Base-by-base conservation (phyloP, 768 basidiomycete species). In the Tylopilus balloui region DNA sequence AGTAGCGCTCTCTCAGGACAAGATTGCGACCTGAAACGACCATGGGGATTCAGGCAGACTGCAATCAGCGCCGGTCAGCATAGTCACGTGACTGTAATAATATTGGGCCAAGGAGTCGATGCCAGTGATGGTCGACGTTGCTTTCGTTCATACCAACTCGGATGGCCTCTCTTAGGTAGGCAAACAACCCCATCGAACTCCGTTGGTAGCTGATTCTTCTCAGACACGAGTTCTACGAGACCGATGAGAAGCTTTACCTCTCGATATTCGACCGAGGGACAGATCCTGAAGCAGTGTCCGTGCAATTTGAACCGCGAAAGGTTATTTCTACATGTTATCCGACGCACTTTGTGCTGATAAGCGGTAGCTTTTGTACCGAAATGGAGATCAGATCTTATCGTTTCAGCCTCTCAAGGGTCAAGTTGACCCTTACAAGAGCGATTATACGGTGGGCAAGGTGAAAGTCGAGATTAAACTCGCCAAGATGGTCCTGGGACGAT, bases 181-280 rank as follows among this genome's bases (percentile, higher is more conserved):
- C 11, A 21, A 14, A 25, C n/a, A 15, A 25, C 32, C 6, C 3
- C 17, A 12, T 3, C 15, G 8, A 12, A 27, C 28, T 19, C 23
- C n/a, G n/a, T 19, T 3, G 2, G 32, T 13, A 9, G 15, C 47
- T 45, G 11, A 56, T 41, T 36, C 43, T 35, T 20, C 24, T 31
- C 24, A 90, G 88, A 67, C 83, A 92, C 71, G 88, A 90, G 66
- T 92, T 86, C 67, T 92, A 92, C 67, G 90, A 92, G 69, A 86
- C 83, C 12, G 89, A 92, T 57, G 86, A 91, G 51, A 75, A 63
- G 53, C 63, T 91, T 47, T 86, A 73, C 17, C 64, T 92, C 59
- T 84, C 86, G 47, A 73, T 92, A 60, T 92, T 91, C 60, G 84
- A 92, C 69, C 79, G 81, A 56, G 81, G 81, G 56, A 88, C 80